Base-by-base conservation (phyloP, 208 protist species). In the Acanthamoeba sp. region DNA sequence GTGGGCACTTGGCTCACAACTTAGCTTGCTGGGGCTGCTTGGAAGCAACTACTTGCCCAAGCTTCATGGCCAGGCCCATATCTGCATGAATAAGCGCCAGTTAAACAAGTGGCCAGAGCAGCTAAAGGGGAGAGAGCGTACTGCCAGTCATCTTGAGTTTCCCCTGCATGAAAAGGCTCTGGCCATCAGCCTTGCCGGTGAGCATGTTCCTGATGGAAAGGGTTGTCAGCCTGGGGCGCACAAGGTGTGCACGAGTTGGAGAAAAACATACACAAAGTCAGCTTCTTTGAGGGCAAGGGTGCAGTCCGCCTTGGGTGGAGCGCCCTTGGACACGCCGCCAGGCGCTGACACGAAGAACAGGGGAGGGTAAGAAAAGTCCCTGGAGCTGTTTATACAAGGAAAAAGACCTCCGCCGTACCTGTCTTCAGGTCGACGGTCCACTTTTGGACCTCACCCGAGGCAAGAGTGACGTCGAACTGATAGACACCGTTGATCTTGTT, bases 401-500 rank as follows among this genome's bases (percentile, higher is more conserved):
- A 3, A 50, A 55, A 55, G 45, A 55, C 16, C 45, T 55, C 48
- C 22, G 36, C 10, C 24, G 69, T 78, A n/a, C 69, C 69, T 48
- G 92, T 94, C 91, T 96, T 96, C 27, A 96, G 92, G 42, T 96
- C 94, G 20, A 94, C 94, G 69, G 94, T 93, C 93, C 92, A 96
- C 50, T 50, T 64, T 34, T 96, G 94, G 0, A 55, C 50, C 18
- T 45, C 71, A 45, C 76, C 93, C 27, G 45, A 55, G n/a, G 62
- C 69, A 12, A 36, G 24, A 16, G 78, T 88, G 78, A 88, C 59
- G 48, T 88, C 89, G 42, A 95, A 96, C 59, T 90, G 93, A 29
- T 95, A 96, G 9, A 95, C 66, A 92, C 95, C 95, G 36, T 91
- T 91, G 38, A 96, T 69, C 14, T 55, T 32, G 36, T 94, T 94